These are phyloP conservation scores for Rhododendron simsii DNA, from an alignment of 148 eudicot genomes.

Conservation along the genomic window DNA sequence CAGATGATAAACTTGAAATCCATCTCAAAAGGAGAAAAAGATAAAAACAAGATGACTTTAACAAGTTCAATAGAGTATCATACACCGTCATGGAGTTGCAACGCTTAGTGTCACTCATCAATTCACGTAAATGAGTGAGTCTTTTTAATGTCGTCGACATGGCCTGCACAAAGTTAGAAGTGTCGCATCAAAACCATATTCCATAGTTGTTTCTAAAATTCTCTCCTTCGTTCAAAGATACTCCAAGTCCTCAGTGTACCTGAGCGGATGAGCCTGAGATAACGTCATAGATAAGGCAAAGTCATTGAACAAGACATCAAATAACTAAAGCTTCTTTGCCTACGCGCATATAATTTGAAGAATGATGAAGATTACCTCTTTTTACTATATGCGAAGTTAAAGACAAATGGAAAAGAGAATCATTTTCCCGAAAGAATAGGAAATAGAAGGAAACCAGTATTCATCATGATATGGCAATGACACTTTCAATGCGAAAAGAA, in stretches of 20 bases:
- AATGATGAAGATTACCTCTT: not conserved
- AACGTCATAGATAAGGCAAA: too few relatives aligned
- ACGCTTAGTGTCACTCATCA: conserved; percentile 8
- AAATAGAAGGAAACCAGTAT: not conserved
- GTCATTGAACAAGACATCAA: too few relatives aligned
- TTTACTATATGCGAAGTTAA: not conserved
- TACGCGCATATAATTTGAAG: conserved; percentile 15
- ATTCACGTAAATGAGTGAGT: conserved; percentile 69
- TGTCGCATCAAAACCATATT: not conserved
- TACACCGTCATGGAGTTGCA: too few relatives aligned
- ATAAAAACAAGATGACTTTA: too few relatives aligned
- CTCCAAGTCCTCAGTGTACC: not conserved
- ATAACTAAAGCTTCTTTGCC: conserved; percentile 68
- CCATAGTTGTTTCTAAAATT: too few relatives aligned
- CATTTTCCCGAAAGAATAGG: not conserved
- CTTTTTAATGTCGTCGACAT: conserved; percentile 73
- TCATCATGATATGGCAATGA: not conserved
- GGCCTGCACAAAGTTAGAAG: conserved; percentile 37
- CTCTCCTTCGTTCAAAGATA: not conserved
- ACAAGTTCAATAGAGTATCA: too few relatives aligned
- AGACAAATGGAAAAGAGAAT: not conserved
- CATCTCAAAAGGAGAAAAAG: too few relatives aligned
- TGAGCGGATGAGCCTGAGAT: too few relatives aligned
- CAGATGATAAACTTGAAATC: too few relatives aligned
- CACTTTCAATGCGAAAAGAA: not conserved